phyloP scores from a whole-genome alignment of 768 basidiomycete genomes.

The Lentinula sp. region DNA sequence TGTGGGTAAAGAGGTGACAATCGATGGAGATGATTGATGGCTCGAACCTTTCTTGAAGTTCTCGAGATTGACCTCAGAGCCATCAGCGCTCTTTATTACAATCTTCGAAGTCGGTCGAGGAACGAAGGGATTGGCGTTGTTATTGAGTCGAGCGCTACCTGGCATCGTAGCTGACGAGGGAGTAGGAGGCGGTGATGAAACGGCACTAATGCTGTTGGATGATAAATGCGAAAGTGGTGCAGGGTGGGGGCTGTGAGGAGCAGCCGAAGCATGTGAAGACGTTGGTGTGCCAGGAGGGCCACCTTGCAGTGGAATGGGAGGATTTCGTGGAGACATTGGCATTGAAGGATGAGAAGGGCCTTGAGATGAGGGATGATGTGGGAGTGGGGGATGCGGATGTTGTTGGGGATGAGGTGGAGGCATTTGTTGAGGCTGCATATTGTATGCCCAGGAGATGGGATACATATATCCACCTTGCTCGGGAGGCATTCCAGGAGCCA shows the following conservation, averaged over 20 bases:
- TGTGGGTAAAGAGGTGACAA: constrained; percentile 27
- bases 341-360: constrained; percentile 43
- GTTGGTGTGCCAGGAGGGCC: constrained; percentile 61
- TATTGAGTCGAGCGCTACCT: constrained; percentile 45
- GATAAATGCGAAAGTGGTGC: constrained; percentile 40
- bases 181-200: constrained; percentile 66
- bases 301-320: constrained; percentile 40
- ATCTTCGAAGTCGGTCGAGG: constrained; percentile 44
- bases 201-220: constrained; percentile 38
- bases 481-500: constrained; percentile 23
- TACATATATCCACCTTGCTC: constrained; percentile 39
- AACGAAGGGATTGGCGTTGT: constrained; percentile 61
- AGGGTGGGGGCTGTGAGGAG: constrained; percentile 39
- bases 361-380: constrained; percentile 45
- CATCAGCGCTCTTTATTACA: constrained; percentile 57
- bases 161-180: constrained; percentile 46
- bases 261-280: constrained; percentile 49
- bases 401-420: constrained; percentile 29
- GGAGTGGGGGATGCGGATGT: constrained; percentile 20
- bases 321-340: constrained; percentile 68
- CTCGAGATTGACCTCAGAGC: constrained; percentile 58
- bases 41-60: constrained; percentile 44
- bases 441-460: constrained; percentile 21
- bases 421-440: constrained; percentile 24
- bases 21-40: constrained; percentile 27